Conservation (phyloP, 495 filamentous ascomycete species). For the Massariosphaeria phaeospora region DNA sequence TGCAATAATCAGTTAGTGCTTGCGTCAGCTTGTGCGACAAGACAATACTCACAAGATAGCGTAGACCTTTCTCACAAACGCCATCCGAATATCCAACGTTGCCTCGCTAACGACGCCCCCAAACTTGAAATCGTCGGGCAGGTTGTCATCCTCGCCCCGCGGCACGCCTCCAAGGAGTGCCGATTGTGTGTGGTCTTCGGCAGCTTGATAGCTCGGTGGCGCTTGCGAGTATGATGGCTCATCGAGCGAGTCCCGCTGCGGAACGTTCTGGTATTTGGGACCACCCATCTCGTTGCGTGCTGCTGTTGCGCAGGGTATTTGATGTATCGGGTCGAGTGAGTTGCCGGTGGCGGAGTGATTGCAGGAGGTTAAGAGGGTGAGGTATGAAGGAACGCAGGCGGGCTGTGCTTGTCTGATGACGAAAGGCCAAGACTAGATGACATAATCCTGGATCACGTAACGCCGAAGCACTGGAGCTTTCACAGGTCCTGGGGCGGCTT, state of each 20-base stretch:
- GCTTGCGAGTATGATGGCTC: slow-evolving; percentile 63
- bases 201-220: slow-evolving; percentile 77
- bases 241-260: slow-evolving; percentile 43
- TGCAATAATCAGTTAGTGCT: slow-evolving; percentile 18
- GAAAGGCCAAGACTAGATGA: too few relatives aligned
- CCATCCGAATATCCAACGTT: slow-evolving; percentile 91
- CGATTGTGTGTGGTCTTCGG: slow-evolving; percentile 46
- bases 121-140: slow-evolving; percentile 99
- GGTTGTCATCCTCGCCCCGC: slow-evolving; percentile 79
- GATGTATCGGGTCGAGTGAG: not conserved
- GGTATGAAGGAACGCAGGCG: not conserved
- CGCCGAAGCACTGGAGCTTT: too few relatives aligned
- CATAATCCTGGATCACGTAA: too few relatives aligned
- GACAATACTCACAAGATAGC: slow-evolving; percentile 60
- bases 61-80: slow-evolving; percentile 94
- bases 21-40: not conserved
- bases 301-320: not conserved
- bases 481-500: too few relatives aligned
- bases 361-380: not conserved
- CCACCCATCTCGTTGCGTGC: slow-evolving; percentile 30
- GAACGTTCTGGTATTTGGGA: slow-evolving; percentile 42
- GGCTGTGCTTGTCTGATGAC: too few relatives aligned
- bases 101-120: slow-evolving; percentile 88
- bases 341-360: not conserved
- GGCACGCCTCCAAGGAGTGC: slow-evolving; percentile 57